Base-by-base conservation (phyloP, 805 yeast genomes). In the Nakazawaea wyomingensis region DNA sequence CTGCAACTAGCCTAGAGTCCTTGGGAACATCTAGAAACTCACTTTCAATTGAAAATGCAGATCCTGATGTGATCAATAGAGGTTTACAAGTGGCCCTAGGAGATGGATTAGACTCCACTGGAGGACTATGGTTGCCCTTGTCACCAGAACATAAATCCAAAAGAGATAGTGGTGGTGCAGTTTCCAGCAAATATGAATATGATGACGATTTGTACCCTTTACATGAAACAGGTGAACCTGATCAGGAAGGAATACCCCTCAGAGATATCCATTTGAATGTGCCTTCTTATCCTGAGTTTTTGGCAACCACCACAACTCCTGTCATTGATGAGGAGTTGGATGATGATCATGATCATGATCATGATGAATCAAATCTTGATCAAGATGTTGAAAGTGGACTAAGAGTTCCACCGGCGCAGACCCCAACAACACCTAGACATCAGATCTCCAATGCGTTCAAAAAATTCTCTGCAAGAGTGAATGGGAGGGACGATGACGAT, bases 381-480 rank as follows among this genome's bases (percentile, higher is more conserved):
- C 16, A n/a, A 17, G 43, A 39, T 19, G 6, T 38, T 11, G 44
- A 39, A 24, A 13, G 18, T 5, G 46, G 46, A 7, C 22, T 42
- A 24, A 24, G 14, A 27, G 35, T 37, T 20, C 37, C 34, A 26
- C 13, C 40, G 19, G 11, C 26, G 22, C 38, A 8, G 11, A 17
- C 21, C 4, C 19, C 35, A 7, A 35, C 41, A 2, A 46, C 57
- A 6, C 57, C 59, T 5, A 44, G 48, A 10, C 31, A 44, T 5
- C 54, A 52, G 24, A 27, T 56, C 13, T 40, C 55, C 6, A 46
- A 47, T 5, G 58, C 48, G 5, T 54, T 55, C 43, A 48, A 45
- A 31, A 48, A 45, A 9, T 50, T 56, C 27, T 50, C 58, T 10
- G 52, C 52, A 5, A 50, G 50, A 26, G 51, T 56, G 28, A 56